Evolutionary conservation across 257 asterid species (phyloP).

Genomic region (Plantago major): DNA sequence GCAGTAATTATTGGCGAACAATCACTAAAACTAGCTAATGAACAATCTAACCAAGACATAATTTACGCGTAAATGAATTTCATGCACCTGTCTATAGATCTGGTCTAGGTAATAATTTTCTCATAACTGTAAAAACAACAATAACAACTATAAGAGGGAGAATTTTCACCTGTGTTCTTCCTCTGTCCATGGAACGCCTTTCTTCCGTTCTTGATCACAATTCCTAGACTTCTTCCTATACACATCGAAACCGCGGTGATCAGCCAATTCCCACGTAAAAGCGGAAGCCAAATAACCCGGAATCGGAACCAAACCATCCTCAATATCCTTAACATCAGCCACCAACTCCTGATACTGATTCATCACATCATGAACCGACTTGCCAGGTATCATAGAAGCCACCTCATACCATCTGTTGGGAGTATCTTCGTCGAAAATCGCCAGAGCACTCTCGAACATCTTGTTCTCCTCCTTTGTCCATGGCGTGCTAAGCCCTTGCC

Average conservation of each 20-base stretch:
- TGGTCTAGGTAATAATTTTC: too few species aligned
- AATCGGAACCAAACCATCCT: constrained; percentile 68
- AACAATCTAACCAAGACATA: neutral
- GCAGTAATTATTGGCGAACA: too few species aligned
- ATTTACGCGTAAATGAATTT: too few species aligned
- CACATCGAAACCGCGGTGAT: constrained; percentile 36
- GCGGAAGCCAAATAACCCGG: constrained; percentile 62
- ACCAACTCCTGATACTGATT: constrained; percentile 64
- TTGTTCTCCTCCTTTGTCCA: constrained; percentile 92
- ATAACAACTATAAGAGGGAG: too few species aligned
- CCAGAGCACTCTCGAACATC: constrained; percentile 73
- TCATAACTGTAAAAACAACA: too few species aligned
- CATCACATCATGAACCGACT: constrained; percentile 64
- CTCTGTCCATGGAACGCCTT: constrained; percentile 91
- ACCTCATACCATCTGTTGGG: constrained; percentile 72
- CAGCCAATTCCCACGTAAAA: constrained; percentile 47
- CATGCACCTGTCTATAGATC: too few species aligned
- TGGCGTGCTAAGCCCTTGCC: constrained; percentile 26
- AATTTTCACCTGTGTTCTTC: constrained; percentile 73
- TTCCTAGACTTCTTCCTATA: constrained; percentile 50
- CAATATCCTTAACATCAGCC: constrained; percentile 71
- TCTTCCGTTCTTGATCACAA: constrained; percentile 67
- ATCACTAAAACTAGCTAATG: neutral
- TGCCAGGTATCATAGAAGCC: constrained; percentile 74
- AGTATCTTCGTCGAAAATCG: constrained; percentile 63